These are phyloP conservation scores for Colletotrichum higginsianum DNA, from an alignment of 2,329 filamentous ascomycete species.

Conservation along the genomic window DNA sequence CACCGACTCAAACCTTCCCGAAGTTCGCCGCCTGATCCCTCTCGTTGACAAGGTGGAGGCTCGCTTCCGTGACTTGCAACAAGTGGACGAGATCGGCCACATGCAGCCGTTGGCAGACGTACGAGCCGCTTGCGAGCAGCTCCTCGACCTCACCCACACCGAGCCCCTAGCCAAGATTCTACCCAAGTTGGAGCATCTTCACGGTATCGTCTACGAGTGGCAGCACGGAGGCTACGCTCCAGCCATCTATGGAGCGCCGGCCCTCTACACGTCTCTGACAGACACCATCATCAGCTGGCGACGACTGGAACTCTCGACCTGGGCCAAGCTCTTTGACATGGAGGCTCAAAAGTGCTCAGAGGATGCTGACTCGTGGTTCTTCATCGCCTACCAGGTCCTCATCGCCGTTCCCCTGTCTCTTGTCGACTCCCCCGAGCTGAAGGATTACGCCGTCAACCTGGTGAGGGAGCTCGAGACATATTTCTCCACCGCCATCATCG, in stretches of 20 bases:
- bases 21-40: constrained; percentile 80
- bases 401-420: constrained; percentile 82
- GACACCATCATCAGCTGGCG: constrained; percentile 89
- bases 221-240: constrained; percentile 89
- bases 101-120: constrained; percentile 87
- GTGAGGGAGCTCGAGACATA: constrained; percentile 85
- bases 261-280: constrained; percentile 84
- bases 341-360: constrained; percentile 83
- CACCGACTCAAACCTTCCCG: constrained; percentile 80
- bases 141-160: constrained; percentile 81
- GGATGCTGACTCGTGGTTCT: constrained; percentile 94
- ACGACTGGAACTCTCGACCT: constrained; percentile 90
- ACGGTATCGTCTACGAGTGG: constrained; percentile 92
- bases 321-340: constrained; percentile 89
- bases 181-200: constrained; percentile 88
- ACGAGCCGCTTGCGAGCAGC: constrained; percentile 78
- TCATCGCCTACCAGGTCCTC: constrained; percentile 92
- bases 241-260: constrained; percentile 78
- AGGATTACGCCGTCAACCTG: constrained; percentile 76
- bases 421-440: constrained; percentile 71
- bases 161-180: constrained; percentile 91
- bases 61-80: constrained; percentile 81
- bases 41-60: constrained; percentile 78
- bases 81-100: constrained; percentile 75
- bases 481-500: constrained; percentile 82